A percentile compares a stretch with the other conserved stretches of the same genome.
These are phyloP conservation scores for Teratosphaeria gauchensis DNA, from an alignment of 2,329 filamentous ascomycete species.

Conservation along the genomic window DNA sequence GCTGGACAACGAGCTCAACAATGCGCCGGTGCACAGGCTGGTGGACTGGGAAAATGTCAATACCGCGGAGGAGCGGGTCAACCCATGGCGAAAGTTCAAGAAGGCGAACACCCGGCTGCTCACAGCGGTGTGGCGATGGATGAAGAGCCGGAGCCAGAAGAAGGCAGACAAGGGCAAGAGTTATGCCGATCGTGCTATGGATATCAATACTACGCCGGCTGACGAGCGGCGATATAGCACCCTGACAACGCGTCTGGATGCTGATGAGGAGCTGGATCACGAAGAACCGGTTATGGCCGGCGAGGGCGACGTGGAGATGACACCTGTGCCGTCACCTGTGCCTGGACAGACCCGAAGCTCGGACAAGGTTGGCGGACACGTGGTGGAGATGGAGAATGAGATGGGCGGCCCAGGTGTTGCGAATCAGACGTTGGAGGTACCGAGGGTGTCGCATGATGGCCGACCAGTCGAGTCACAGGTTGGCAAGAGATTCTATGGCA, in stretches of 20 bases:
- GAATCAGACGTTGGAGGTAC: constrained; percentile 21
- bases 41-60: constrained; percentile 90
- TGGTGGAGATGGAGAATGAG: constrained; percentile 8
- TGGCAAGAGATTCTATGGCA: constrained; percentile 50
- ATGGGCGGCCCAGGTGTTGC: constrained; percentile 10
- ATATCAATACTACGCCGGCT: constrained; percentile 38
- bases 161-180: constrained; percentile 38
- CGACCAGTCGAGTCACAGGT: constrained; percentile 18
- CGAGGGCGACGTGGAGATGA: constrained; percentile 80
- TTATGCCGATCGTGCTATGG: constrained; percentile 31
- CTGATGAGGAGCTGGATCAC: constrained; percentile 17
- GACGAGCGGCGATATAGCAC: constrained; percentile 34
- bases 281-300: constrained; percentile 26
- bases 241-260: constrained; percentile 38
- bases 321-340: constrained; percentile 75
- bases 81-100: constrained; percentile 78
- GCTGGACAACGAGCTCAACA: constrained; percentile 89
- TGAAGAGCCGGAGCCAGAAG: constrained; percentile 35
- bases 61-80: constrained; percentile 75
- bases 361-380: constrained; percentile 3
- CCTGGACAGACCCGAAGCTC: constrained; percentile 39
- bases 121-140: constrained; percentile 44
- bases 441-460: constrained; percentile 9
- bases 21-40: constrained; percentile 85
- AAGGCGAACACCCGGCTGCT: constrained; percentile 65